Percentiles rank a stretch among this genome's conserved stretches.
Conservation (phyloP, 2,329 filamentous ascomycete genomes). For the Xylariales sp. region DNA sequence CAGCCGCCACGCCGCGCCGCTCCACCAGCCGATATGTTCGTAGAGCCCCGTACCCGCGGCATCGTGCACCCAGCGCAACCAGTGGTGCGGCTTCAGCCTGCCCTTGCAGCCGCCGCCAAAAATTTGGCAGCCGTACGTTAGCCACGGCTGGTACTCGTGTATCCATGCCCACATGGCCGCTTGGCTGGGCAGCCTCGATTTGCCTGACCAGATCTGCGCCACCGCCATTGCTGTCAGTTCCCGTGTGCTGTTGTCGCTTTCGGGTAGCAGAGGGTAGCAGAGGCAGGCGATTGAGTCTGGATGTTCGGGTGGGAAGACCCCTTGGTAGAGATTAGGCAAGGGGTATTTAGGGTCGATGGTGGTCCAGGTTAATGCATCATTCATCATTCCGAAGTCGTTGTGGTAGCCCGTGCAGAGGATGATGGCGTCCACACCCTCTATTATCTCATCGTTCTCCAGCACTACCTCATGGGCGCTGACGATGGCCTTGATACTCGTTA, state of each 20-base stretch:
- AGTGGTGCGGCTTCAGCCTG: slow-evolving; percentile 1
- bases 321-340: slow-evolving; percentile 3
- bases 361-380: slow-evolving; percentile 4
- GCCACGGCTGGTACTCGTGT: slow-evolving; percentile 5
- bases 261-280: slow-evolving; percentile 5
- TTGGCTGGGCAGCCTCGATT: not conserved
- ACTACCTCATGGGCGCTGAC: not conserved
- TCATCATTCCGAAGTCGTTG: slow-evolving; percentile 3
- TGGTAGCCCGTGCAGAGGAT: slow-evolving; percentile 3
- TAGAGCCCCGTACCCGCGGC: not conserved
- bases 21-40: slow-evolving; percentile 2
- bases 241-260: not conserved
- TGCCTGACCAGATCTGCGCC: slow-evolving; percentile 2
- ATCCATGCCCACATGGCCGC: slow-evolving; percentile 4
- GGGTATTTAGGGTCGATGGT: slow-evolving; percentile 3
- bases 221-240: slow-evolving; percentile 4
- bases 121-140: slow-evolving; percentile 2
- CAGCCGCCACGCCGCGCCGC: not conserved
- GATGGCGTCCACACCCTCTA: slow-evolving; percentile 3
- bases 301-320: slow-evolving; percentile 3
- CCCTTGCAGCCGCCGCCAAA: slow-evolving; percentile 3
- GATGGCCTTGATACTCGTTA: not conserved
- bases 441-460: not conserved
- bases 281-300: slow-evolving; percentile 2
- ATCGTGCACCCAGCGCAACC: slow-evolving; percentile 2